Percentiles rank a stretch among this genome's conserved stretches.
Conservation (phyloP, 345 rosid genomes). For the Pistacia vera region DNA sequence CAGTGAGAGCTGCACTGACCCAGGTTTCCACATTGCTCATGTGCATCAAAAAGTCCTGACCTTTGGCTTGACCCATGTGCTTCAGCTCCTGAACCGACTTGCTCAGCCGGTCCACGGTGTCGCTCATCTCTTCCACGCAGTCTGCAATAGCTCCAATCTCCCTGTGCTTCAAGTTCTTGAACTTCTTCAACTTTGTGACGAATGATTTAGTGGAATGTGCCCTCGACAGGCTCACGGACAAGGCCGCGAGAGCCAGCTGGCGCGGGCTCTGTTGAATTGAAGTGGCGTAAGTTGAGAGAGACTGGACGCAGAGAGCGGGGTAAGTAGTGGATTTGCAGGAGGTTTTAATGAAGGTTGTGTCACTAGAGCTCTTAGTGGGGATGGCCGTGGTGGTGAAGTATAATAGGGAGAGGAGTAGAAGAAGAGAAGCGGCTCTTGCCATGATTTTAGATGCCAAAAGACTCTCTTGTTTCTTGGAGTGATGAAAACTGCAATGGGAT, state of each 20-base stretch:
- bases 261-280: constrained; percentile 60
- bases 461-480: neutral
- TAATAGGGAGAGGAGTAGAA: constrained; percentile 25
- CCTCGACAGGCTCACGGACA: constrained; percentile 60
- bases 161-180: constrained; percentile 56
- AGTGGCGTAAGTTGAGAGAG: constrained; percentile 60
- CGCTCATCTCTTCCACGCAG: constrained; percentile 70
- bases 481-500: neutral
- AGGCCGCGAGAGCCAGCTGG: constrained; percentile 72
- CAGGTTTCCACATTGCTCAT: constrained; percentile 91
- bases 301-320: constrained; percentile 65
- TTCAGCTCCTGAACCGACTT: constrained; percentile 69
- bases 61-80: constrained; percentile 42
- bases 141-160: constrained; percentile 69
- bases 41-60: constrained; percentile 62
- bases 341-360: constrained; percentile 50
- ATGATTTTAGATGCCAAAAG: neutral
- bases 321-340: constrained; percentile 70
- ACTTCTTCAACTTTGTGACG: constrained; percentile 50
- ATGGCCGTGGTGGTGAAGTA: constrained; percentile 16
- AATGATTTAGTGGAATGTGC: constrained; percentile 60
- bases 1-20: constrained; percentile 97
- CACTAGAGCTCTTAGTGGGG: constrained; percentile 13
- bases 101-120: constrained; percentile 68
- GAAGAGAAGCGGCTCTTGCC: constrained; percentile 23